phyloP scores from a whole-genome alignment of 2,329 filamentous ascomycete species.

The Claviceps sp. region DNA sequence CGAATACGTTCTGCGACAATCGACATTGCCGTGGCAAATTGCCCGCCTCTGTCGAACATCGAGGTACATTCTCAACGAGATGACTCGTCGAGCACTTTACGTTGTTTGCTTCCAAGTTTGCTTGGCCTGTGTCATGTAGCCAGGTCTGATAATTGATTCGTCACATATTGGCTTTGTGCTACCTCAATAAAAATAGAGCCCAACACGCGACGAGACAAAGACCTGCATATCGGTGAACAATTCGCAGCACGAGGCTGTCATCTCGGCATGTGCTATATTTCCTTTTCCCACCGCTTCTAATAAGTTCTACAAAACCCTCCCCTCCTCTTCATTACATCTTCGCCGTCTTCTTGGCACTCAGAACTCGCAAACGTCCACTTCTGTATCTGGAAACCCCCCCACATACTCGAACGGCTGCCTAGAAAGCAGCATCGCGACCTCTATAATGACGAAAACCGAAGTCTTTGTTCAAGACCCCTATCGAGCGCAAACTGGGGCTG shows the following conservation, averaged over 20 bases:
- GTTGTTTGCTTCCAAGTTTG: not conserved
- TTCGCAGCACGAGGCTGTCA: not conserved
- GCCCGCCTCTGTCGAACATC: not conserved
- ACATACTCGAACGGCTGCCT: not conserved
- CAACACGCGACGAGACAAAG: not conserved
- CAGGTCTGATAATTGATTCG: not conserved
- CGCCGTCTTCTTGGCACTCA: not conserved
- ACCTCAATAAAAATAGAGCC: not conserved
- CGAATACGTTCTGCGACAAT: not conserved
- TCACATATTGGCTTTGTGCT: not conserved
- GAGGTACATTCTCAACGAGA: not conserved
- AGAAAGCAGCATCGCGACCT: not conserved
- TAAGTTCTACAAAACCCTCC: not conserved
- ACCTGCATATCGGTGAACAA: not conserved
- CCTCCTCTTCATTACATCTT: not conserved
- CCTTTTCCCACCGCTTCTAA: not conserved
- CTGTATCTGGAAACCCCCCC: not conserved
- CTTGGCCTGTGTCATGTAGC: not conserved
- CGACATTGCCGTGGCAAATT: not conserved
- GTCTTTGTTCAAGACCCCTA: slow-evolving; percentile 15
- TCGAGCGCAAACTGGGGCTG: slow-evolving; percentile 6
- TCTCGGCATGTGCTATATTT: not conserved
- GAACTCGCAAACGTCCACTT: not conserved
- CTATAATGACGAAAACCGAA: slow-evolving; percentile 6
- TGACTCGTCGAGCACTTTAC: not conserved